These are phyloP conservation scores for Solanum arcanum DNA, from an alignment of 257 asterid species.

Conservation along the genomic window DNA sequence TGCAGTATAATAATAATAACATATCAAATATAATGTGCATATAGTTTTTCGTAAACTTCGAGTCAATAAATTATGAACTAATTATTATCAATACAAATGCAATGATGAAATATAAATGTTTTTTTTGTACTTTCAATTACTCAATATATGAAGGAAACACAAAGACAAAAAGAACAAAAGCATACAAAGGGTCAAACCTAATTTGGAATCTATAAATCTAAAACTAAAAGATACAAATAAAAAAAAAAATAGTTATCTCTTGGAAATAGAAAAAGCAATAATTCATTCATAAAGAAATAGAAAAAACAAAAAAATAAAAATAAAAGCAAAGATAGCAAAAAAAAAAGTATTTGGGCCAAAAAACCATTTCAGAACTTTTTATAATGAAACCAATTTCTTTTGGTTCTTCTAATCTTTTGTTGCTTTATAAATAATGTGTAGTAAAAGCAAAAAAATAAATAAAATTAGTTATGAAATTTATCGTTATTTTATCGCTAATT, in stretches of 20 bases:
- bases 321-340: background rate
- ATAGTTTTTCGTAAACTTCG: too few species aligned
- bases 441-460: background rate
- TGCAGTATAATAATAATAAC: too few species aligned
- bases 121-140: background rate
- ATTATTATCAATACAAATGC: background rate
- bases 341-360: background rate
- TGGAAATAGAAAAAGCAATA: background rate
- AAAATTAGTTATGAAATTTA: background rate
- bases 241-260: background rate
- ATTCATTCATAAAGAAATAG: background rate
- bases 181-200: background rate
- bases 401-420: background rate
- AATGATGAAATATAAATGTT: background rate
- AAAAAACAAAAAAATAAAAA: background rate
- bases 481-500: background rate
- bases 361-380: constrained; percentile 1
- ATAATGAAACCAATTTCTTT: background rate
- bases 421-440: background rate
- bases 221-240: background rate
- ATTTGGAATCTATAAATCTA: background rate
- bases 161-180: background rate
- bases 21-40: too few species aligned
- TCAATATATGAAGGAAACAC: background rate
- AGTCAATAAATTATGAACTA: background rate